A percentile compares a stretch with the other conserved stretches of the same genome.
Evolutionary conservation across 495 filamentous ascomycete species (phyloP).

Genomic region (Penicillium longicatenatum): DNA sequence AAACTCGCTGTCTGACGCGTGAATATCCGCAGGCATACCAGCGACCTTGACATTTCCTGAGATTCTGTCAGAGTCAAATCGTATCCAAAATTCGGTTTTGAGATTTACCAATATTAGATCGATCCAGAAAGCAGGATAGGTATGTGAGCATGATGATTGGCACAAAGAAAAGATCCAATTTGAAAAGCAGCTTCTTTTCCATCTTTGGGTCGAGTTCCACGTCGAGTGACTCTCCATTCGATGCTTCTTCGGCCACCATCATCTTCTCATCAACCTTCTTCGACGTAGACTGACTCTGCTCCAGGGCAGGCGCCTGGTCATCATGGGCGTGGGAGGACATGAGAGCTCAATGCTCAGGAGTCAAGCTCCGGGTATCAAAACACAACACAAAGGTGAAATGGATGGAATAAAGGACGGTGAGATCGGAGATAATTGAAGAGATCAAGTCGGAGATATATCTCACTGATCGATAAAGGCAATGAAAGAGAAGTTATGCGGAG

Average conservation of each 20-base stretch:
- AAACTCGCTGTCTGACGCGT: constrained; percentile 43
- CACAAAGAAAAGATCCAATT: constrained; percentile 47
- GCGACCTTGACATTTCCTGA: constrained; percentile 52
- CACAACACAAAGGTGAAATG: background rate
- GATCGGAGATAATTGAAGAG: background rate
- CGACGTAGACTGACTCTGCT: constrained; percentile 18
- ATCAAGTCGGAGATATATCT: background rate
- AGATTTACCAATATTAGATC: constrained; percentile 47
- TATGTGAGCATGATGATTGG: constrained; percentile 53
- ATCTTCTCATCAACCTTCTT: constrained; percentile 14
- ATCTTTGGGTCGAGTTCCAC: constrained; percentile 33
- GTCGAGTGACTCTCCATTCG: constrained; percentile 23
- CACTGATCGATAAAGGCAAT: background rate
- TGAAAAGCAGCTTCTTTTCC: constrained; percentile 41
- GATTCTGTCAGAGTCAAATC: background rate
- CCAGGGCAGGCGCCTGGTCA: constrained; percentile 6
- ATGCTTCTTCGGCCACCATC: constrained; percentile 7
- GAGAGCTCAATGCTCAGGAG: background rate
- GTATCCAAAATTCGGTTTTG: no score
- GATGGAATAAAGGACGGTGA: background rate
- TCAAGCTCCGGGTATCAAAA: background rate
- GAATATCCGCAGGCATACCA: constrained; percentile 47
- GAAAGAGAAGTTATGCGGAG: background rate
- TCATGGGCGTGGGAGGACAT: constrained; percentile 3
- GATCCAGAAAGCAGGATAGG: constrained; percentile 47